Conservation (phyloP, 1,139 yeast genomes). For the Pichia norvegensis region DNA sequence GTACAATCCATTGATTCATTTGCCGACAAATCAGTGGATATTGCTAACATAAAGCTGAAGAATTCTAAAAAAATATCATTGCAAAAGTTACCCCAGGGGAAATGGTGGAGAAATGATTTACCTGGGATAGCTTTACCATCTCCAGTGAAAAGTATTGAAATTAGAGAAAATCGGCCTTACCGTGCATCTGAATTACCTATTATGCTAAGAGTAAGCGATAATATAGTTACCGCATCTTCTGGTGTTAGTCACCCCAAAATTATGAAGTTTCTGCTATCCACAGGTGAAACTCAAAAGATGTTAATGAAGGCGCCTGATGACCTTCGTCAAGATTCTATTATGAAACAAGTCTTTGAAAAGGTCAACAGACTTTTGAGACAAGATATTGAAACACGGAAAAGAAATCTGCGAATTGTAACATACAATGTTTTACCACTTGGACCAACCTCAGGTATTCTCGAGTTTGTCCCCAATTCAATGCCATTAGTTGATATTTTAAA, state of each 20-base stretch:
- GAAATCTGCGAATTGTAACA: slow-evolving; percentile 62
- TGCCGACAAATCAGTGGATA: slow-evolving; percentile 41
- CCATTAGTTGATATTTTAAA: slow-evolving; percentile 63
- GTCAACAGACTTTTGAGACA: slow-evolving; percentile 62
- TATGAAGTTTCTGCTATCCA: slow-evolving; percentile 42
- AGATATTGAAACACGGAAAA: slow-evolving; percentile 48
- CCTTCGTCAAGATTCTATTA: slow-evolving; percentile 87
- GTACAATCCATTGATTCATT: slow-evolving; percentile 40
- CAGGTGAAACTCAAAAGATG: slow-evolving; percentile 52
- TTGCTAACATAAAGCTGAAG: slow-evolving; percentile 44
- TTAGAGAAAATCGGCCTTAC: slow-evolving; percentile 42
- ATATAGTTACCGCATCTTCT: slow-evolving; percentile 55
- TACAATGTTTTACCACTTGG: slow-evolving; percentile 90
- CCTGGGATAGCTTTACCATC: slow-evolving; percentile 49
- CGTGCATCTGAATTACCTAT: slow-evolving; percentile 33
- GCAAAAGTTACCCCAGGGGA: slow-evolving; percentile 31
- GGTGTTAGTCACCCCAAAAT: slow-evolving; percentile 89
- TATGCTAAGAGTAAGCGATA: slow-evolving; percentile 39
- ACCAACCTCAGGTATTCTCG: slow-evolving; percentile 79
- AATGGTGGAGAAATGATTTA: slow-evolving; percentile 49
- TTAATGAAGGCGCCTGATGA: slow-evolving; percentile 84
- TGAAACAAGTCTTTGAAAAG: slow-evolving; percentile 93
- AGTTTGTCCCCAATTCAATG: slow-evolving; percentile 73
- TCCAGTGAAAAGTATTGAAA: slow-evolving; percentile 49
- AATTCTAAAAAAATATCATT: slow-evolving; percentile 23